These are phyloP conservation scores for Stachybotrys chlorohalonatus DNA, from an alignment of 2,329 filamentous ascomycete genomes.

Conservation along the genomic window DNA sequence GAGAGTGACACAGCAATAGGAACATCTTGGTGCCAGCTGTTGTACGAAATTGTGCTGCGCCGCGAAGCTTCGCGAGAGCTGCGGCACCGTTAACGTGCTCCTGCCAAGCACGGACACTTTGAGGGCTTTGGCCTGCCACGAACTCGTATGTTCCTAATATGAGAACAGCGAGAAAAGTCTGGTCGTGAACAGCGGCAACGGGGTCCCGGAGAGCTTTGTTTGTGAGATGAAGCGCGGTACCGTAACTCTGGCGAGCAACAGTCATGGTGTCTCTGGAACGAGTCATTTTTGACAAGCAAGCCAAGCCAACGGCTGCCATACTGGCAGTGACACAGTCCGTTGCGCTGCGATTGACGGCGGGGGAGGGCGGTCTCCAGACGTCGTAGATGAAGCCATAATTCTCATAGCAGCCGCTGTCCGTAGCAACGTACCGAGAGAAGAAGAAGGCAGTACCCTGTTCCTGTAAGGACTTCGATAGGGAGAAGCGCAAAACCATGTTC, in stretches of 20 bases:
- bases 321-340: conserved; percentile 39
- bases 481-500: conserved; percentile 5
- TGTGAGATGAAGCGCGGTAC: conserved; percentile 39
- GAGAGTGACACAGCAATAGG: conserved; percentile 40
- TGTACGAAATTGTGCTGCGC: conserved; percentile 34
- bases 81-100: conserved; percentile 45
- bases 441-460: conserved; percentile 39
- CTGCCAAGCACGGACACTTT: conserved; percentile 41
- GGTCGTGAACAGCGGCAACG: conserved; percentile 33
- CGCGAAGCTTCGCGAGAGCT: conserved; percentile 39
- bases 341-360: conserved; percentile 6
- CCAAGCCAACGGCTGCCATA: conserved; percentile 46
- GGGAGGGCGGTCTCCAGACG: conserved; percentile 37
- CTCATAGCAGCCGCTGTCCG: conserved; percentile 36
- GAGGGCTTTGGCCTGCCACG: conserved; percentile 35
- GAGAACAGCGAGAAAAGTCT: conserved; percentile 43
- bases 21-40: conserved; percentile 41
- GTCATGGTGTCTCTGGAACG: conserved; percentile 31
- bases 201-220: conserved; percentile 39
- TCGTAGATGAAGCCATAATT: conserved; percentile 45
- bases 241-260: conserved; percentile 40
- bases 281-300: conserved; percentile 38
- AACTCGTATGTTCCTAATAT: conserved; percentile 47
- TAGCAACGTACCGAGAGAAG: conserved; percentile 41
- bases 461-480: conserved; percentile 20